Percentiles rank a stretch among this genome's conserved stretches.
Conservation (phyloP, 441 rosid species). For the Erodium texanum region DNA sequence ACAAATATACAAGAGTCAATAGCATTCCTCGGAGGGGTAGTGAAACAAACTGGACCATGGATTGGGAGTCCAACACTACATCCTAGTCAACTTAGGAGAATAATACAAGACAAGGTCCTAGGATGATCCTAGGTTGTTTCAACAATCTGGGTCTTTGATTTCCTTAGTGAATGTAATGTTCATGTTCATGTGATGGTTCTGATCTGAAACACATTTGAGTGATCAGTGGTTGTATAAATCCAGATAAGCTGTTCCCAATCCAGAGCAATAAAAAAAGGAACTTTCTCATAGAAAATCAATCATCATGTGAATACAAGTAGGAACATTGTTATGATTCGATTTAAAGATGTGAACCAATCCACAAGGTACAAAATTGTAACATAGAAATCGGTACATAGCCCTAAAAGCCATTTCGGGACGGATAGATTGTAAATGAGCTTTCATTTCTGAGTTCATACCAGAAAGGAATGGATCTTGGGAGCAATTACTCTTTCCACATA, state of each 20-base stretch:
- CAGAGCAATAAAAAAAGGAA: too few species aligned
- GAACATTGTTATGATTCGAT: not conserved
- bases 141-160: too few species aligned
- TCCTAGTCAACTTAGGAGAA: not conserved
- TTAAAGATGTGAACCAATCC: not conserved
- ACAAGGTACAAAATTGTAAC: not conserved
- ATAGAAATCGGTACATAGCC: not conserved
- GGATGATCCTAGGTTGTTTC: too few species aligned
- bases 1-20: conserved; percentile 42
- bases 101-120: too few species aligned
- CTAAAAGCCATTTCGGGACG: not conserved
- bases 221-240: too few species aligned
- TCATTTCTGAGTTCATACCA: not conserved
- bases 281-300: too few species aligned
- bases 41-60: conserved; percentile 68
- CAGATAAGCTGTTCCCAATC: too few species aligned
- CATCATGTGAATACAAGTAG: too few species aligned
- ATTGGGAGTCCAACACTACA: conserved; percentile 37
- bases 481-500: conserved; percentile 69
- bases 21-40: conserved; percentile 79
- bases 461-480: not conserved
- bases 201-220: too few species aligned
- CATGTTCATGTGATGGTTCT: too few species aligned
- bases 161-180: not conserved
- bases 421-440: not conserved